phyloP scores from a whole-genome alignment of 768 basidiomycete species.

The Albatrellus ellisii region DNA sequence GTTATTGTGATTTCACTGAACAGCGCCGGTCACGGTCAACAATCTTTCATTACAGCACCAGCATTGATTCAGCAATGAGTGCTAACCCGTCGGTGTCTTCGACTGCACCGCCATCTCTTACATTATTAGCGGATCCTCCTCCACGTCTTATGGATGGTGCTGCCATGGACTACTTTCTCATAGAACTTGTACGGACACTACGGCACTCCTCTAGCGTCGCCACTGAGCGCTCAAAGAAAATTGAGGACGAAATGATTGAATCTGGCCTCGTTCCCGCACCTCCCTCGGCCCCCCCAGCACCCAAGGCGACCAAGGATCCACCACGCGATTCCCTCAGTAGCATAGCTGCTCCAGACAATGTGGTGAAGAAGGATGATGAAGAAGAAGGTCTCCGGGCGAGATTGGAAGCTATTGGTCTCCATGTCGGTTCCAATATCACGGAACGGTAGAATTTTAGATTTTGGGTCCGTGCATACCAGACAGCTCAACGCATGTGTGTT shows the following conservation, averaged over 20 bases:
- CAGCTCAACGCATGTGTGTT: neutral
- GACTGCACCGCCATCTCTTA: constrained; percentile 22
- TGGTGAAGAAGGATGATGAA: constrained; percentile 38
- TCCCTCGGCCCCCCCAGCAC: constrained; percentile 25
- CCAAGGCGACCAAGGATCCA: constrained; percentile 26
- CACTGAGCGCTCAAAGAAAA: constrained; percentile 45
- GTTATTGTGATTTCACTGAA: too few species aligned
- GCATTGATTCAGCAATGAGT: too few species aligned
- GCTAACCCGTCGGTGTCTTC: constrained; percentile 1
- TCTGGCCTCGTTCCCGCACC: constrained; percentile 57
- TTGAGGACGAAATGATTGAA: constrained; percentile 70
- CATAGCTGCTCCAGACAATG: constrained; percentile 13
- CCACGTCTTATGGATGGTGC: constrained; percentile 47
- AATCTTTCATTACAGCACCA: too few species aligned
- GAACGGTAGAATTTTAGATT: constrained; percentile 48
- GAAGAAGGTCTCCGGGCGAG: constrained; percentile 58
- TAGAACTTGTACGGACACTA: constrained; percentile 65
- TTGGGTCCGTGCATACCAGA: neutral
- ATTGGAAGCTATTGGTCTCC: constrained; percentile 73
- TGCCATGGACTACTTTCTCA: constrained; percentile 77
- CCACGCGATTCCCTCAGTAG: constrained; percentile 26
- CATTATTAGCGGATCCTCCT: constrained; percentile 54
- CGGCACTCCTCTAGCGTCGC: constrained; percentile 66
- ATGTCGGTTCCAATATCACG: constrained; percentile 76
- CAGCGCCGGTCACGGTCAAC: too few species aligned